These are phyloP conservation scores for Magnolia changhungtana DNA, from an alignment of 164 flowering plant species.

Conservation along the genomic window DNA sequence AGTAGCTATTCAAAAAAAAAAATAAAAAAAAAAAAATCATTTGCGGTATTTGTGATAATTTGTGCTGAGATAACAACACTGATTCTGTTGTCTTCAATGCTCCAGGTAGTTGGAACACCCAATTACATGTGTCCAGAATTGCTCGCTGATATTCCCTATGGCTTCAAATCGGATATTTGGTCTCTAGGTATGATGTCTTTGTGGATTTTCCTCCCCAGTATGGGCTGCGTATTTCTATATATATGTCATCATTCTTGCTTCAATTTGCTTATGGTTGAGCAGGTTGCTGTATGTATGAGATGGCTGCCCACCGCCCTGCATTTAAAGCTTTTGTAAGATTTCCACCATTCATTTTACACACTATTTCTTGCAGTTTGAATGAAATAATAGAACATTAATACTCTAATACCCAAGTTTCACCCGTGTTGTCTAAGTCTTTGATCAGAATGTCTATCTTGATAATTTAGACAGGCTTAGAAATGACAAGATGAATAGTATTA, in stretches of 20 bases:
- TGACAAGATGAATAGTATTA: no score
- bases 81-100: slow-evolving; percentile 7
- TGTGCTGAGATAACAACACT: not conserved
- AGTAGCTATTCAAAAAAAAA: not conserved
- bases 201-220: slow-evolving; percentile 1
- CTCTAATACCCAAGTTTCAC: no score
- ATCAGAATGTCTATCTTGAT: no score
- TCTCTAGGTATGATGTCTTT: slow-evolving; percentile 61
- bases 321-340: slow-evolving; percentile 96
- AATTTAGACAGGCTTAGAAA: no score
- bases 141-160: slow-evolving; percentile 97
- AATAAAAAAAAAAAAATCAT: not conserved
- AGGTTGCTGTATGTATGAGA: slow-evolving; percentile 99
- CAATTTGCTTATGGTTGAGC: slow-evolving; percentile 22
- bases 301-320: slow-evolving; percentile 99
- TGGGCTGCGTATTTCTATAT: not conserved
- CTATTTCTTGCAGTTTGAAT: no score
- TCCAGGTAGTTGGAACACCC: slow-evolving; percentile 97
- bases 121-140: slow-evolving; percentile 99
- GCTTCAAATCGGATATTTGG: slow-evolving; percentile 99
- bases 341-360: not conserved
- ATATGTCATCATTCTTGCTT: not conserved
- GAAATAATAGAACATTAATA: no score
- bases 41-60: not conserved
- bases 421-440: no score